A percentile compares a stretch with the other conserved stretches of the same genome.
phyloP scores from a whole-genome alignment of 176 grass and related monocot genomes.

The Musa itinerans region DNA sequence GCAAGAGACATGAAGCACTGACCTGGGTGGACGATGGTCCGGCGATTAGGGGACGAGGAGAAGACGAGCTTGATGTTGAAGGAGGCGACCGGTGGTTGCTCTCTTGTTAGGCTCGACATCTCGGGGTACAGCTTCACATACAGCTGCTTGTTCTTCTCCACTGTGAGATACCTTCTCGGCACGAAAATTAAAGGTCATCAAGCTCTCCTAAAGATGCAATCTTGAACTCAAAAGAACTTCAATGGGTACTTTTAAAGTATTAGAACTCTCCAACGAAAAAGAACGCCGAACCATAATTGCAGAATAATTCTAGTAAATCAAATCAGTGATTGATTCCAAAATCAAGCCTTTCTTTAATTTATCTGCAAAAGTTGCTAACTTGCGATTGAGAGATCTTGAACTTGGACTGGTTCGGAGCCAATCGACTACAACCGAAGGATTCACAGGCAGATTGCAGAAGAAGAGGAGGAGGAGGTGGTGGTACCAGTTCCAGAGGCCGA shows the following conservation, averaged over 20 bases:
- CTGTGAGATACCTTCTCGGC: conserved; percentile 57
- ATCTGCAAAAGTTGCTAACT: not conserved
- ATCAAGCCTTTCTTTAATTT: not conserved
- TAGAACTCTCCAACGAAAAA: not conserved
- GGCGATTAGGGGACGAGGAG: conserved; percentile 52
- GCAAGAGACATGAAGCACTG: conserved; percentile 1
- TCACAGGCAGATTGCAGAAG: not conserved
- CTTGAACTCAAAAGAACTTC: conserved; percentile 4
- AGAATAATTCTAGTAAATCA: not conserved
- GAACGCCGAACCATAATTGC: not conserved
- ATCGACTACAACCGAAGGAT: no score
- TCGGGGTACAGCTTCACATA: conserved; percentile 77
- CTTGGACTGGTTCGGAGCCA: no score
- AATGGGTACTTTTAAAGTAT: conserved; percentile 10
- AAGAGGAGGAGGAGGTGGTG: not conserved
- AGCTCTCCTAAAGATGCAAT: conserved; percentile 3
- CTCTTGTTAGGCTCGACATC: conserved; percentile 45
- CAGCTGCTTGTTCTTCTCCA: conserved; percentile 90
- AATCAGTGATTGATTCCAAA: not conserved
- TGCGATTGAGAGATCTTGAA: no score
- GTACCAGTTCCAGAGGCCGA: conserved; percentile 97
- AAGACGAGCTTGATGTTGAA: conserved; percentile 82
- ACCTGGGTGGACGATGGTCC: conserved; percentile 76
- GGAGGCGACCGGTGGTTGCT: conserved; percentile 67
- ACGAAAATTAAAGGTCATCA: not conserved